Evolutionary conservation across 2,329 filamentous ascomycete genomes (phyloP).

Genomic region (Myriosclerotinia scirpicola): DNA sequence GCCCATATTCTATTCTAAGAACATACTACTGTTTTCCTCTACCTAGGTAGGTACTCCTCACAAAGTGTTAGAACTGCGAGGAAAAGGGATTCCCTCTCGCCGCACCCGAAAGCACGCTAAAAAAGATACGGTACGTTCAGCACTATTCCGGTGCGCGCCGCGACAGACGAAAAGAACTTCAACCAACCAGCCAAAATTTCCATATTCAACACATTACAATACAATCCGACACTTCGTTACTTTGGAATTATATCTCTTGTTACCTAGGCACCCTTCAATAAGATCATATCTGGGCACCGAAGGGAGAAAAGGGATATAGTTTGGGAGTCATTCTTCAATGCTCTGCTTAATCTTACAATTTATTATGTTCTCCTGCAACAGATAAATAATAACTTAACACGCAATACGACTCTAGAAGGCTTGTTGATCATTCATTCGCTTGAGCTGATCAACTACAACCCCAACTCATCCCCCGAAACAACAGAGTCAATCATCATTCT

Average conservation of each 20-base stretch:
- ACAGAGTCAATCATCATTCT: constrained; percentile 23
- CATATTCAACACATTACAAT: constrained; percentile 5
- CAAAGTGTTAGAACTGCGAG: constrained; percentile 5
- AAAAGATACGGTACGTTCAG: constrained; percentile 19
- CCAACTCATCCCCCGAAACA: constrained; percentile 21
- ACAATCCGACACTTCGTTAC: background rate
- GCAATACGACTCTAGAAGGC: constrained; percentile 21
- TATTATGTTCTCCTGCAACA: constrained; percentile 18
- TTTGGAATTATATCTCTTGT: background rate
- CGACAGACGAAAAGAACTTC: constrained; percentile 14
- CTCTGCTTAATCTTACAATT: background rate
- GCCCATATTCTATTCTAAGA: too few species aligned
- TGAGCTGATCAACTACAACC: constrained; percentile 25
- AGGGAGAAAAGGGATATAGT: background rate
- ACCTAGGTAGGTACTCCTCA: background rate
- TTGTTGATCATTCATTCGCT: constrained; percentile 24
- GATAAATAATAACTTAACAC: constrained; percentile 20
- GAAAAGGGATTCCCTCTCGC: constrained; percentile 15
- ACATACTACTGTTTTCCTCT: too few species aligned
- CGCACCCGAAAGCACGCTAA: constrained; percentile 22
- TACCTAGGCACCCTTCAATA: background rate
- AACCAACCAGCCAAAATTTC: constrained; percentile 4
- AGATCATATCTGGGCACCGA: background rate
- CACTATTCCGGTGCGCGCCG: constrained; percentile 13
- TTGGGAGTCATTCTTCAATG: constrained; percentile 1